These are phyloP conservation scores for Drechslerella stenobrocha DNA, from an alignment of 2,329 filamentous ascomycete species.

Conservation along the genomic window DNA sequence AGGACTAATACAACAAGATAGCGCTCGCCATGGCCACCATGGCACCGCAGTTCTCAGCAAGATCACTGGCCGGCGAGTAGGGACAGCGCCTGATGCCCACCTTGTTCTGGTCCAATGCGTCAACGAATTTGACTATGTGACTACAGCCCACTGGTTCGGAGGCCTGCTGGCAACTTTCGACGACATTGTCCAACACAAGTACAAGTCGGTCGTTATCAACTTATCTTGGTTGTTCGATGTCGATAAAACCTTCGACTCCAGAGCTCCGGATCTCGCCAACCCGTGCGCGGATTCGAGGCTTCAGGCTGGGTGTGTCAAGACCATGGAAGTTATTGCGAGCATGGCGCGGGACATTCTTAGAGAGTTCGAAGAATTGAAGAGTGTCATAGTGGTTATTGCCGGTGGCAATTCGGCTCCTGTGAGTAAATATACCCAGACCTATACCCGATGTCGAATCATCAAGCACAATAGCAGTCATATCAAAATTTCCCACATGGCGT, in stretches of 20 bases:
- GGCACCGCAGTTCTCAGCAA: slow-evolving; percentile 8
- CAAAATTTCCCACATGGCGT: no score
- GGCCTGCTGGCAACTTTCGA: slow-evolving; percentile 8
- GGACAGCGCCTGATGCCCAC: slow-evolving; percentile 7
- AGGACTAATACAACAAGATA: not conserved
- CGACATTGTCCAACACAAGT: not conserved
- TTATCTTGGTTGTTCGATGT: not conserved
- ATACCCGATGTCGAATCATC: no score
- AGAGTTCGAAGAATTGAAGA: not conserved
- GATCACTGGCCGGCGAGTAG: slow-evolving; percentile 15
- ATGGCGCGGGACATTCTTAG: not conserved
- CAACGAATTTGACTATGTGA: not conserved
- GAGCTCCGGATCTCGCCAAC: not conserved
- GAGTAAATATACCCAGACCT: not conserved
- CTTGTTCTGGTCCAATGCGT: not conserved
- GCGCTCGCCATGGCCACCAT: not conserved
- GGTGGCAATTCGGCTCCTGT: not conserved
- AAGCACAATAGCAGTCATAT: no score
- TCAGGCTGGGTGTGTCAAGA: not conserved
- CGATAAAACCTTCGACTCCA: not conserved
- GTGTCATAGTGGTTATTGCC: slow-evolving; percentile 5
- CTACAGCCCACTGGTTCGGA: slow-evolving; percentile 6
- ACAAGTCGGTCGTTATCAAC: not conserved
- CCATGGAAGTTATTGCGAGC: not conserved
- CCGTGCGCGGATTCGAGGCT: not conserved